These are phyloP conservation scores for Symbiodinium pilosum DNA, from an alignment of 73 alveolate genomes.

Conservation along the genomic window DNA sequence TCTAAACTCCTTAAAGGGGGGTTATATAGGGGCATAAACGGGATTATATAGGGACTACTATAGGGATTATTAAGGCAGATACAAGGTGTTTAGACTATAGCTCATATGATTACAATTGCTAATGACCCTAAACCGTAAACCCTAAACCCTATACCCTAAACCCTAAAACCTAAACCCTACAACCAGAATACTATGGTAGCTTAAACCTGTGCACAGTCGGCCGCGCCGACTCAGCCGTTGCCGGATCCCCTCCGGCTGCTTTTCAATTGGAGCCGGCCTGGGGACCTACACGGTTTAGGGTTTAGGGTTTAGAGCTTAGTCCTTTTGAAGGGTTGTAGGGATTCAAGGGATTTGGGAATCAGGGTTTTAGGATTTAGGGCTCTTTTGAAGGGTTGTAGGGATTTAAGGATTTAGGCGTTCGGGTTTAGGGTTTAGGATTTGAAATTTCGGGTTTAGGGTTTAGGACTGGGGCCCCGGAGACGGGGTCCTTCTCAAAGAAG, in stretches of 20 bases:
- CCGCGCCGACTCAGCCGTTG: not conserved
- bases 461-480: not conserved
- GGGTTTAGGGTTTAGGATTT: not conserved
- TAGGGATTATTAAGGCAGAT: not conserved
- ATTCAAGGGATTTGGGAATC: too few relatives aligned
- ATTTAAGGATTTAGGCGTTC: not conserved
- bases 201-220: not conserved
- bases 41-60: not conserved
- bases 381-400: not conserved
- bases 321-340: not conserved
- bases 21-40: not conserved
- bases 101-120: not conserved
- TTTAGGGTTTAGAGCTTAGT: not conserved
- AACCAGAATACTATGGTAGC: too few relatives aligned
- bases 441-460: not conserved
- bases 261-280: not conserved
- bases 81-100: not conserved
- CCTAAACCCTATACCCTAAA: not conserved
- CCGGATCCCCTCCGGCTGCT: constrained; percentile 6
- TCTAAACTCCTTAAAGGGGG: not conserved
- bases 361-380: not conserved
- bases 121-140: not conserved
- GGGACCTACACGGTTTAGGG: not conserved
- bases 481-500: not conserved
- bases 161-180: not conserved